Conservation (phyloP, 2,329 filamentous ascomycete species). For the Pleoardoris graminearum region DNA sequence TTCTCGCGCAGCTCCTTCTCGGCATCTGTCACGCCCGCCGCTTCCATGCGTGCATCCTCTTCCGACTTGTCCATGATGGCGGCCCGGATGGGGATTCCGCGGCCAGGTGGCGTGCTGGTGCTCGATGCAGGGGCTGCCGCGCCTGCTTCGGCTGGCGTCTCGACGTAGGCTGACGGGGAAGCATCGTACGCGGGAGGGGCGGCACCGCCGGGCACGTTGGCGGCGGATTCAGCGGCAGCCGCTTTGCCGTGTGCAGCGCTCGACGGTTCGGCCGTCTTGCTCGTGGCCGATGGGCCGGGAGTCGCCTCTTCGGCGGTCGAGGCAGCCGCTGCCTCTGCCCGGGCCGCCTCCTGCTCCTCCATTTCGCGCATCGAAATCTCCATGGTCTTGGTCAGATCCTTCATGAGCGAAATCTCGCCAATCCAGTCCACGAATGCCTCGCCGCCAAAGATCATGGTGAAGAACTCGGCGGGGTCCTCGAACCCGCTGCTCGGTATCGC, state of each 20-base stretch:
- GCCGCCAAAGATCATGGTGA: slow-evolving; percentile 96
- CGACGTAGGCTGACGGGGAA: slow-evolving; percentile 45
- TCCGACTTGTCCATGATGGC: slow-evolving; percentile 88
- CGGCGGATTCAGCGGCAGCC: slow-evolving; percentile 45
- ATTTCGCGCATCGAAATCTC: slow-evolving; percentile 88
- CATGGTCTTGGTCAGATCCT: slow-evolving; percentile 97
- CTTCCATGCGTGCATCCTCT: slow-evolving; percentile 69
- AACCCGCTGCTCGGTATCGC: slow-evolving; percentile 91
- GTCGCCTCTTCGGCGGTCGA: slow-evolving; percentile 24
- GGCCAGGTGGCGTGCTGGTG: slow-evolving; percentile 53
- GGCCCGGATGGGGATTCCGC: slow-evolving; percentile 73
- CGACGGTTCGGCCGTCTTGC: slow-evolving; percentile 22
- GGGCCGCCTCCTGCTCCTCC: slow-evolving; percentile 68
- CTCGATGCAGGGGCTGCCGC: slow-evolving; percentile 44
- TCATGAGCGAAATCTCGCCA: slow-evolving; percentile 97
- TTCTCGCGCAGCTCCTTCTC: slow-evolving; percentile 77
- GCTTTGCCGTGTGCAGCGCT: slow-evolving; percentile 50
- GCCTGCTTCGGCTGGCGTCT: slow-evolving; percentile 50
- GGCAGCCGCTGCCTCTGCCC: slow-evolving; percentile 50
- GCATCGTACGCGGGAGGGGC: slow-evolving; percentile 45
- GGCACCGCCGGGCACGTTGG: slow-evolving; percentile 39
- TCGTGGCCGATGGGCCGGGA: slow-evolving; percentile 14
- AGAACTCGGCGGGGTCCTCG: slow-evolving; percentile 94
- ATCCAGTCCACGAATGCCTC: slow-evolving; percentile 96
- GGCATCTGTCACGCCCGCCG: slow-evolving; percentile 68